Evolutionary conservation across 2,329 filamentous ascomycete genomes (phyloP).

Genomic region (Penicillium freii): DNA sequence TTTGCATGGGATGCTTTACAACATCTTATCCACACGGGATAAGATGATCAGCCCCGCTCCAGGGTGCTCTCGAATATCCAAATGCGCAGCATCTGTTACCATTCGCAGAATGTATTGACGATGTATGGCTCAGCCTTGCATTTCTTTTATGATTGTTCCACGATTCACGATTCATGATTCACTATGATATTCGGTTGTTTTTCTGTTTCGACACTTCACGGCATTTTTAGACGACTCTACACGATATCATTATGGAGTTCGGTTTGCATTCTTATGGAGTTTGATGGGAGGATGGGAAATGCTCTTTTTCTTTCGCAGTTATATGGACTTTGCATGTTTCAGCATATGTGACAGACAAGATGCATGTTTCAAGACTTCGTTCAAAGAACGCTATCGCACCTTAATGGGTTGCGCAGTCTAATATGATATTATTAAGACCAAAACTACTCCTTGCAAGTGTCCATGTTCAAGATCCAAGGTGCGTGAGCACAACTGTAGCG

Average conservation of each 20-base stretch:
- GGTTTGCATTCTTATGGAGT: constrained; percentile 9
- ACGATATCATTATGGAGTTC: constrained; percentile 15
- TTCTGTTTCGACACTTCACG: constrained; percentile 18
- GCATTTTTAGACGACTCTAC: constrained; percentile 7
- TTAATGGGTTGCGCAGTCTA: constrained; percentile 10
- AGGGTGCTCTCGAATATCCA: neutral
- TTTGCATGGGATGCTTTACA: neutral
- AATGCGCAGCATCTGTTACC: constrained; percentile 14
- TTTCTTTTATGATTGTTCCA: constrained; percentile 5
- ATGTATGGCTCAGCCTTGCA: constrained; percentile 16
- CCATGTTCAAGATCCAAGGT: constrained; percentile 1
- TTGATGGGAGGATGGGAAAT: constrained; percentile 1
- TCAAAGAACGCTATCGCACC: constrained; percentile 4
- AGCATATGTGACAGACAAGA: constrained; percentile 24
- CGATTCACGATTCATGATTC: constrained; percentile 8
- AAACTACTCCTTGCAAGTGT: neutral
- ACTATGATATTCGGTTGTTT: constrained; percentile 8
- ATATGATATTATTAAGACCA: constrained; percentile 12
- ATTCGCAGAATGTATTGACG: constrained; percentile 18
- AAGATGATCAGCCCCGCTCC: neutral
- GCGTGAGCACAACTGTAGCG: constrained; percentile 1
- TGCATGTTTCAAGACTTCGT: constrained; percentile 22
- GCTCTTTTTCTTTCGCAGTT: constrained; percentile 5
- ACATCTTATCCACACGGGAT: neutral
- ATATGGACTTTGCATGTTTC: constrained; percentile 9